Evolutionary conservation across 1,139 yeast species (phyloP).

Genomic region (Kurtzmaniella quercitrusa): DNA sequence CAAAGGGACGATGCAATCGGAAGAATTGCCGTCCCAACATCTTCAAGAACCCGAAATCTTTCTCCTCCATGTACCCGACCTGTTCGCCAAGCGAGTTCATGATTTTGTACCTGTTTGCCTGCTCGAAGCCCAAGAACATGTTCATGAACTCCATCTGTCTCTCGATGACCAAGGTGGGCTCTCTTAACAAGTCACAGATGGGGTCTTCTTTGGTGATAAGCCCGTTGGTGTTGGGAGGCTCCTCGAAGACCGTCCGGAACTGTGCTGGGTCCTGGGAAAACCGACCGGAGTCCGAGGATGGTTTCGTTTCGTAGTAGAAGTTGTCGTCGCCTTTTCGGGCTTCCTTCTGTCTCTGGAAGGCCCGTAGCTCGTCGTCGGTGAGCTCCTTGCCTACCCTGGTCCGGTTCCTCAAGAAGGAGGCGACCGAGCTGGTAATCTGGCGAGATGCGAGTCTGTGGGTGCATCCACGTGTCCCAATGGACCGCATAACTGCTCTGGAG

Average conservation of each 20-base stretch:
- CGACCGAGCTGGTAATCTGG: background rate
- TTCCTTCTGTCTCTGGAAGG: conserved; percentile 17
- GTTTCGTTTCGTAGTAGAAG: conserved; percentile 29
- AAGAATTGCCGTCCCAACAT: conserved; percentile 76
- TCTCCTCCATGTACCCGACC: conserved; percentile 77
- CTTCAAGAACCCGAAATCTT: conserved; percentile 67
- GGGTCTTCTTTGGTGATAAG: conserved; percentile 52
- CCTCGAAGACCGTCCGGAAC: conserved; percentile 25
- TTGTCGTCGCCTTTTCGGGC: conserved; percentile 13
- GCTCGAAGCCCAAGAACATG: conserved; percentile 83
- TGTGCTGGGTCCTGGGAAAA: conserved; percentile 20
- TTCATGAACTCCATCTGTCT: conserved; percentile 87
- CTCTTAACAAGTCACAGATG: conserved; percentile 52
- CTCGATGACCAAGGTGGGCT: conserved; percentile 84
- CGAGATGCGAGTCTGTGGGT: background rate
- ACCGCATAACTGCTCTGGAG: background rate
- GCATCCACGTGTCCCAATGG: background rate
- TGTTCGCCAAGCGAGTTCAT: conserved; percentile 71
- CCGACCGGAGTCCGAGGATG: conserved; percentile 18
- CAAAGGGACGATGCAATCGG: conserved; percentile 81
- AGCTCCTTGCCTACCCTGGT: conserved; percentile 34
- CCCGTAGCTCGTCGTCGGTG: conserved; percentile 33
- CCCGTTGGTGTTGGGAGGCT: conserved; percentile 43
- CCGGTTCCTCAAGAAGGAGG: conserved; percentile 10
- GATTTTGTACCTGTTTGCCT: conserved; percentile 74